A percentile compares a stretch with the other conserved stretches of the same genome.
phyloP scores from a whole-genome alignment of 345 rosid genomes.

The Diplotaxis tenuifolia region DNA sequence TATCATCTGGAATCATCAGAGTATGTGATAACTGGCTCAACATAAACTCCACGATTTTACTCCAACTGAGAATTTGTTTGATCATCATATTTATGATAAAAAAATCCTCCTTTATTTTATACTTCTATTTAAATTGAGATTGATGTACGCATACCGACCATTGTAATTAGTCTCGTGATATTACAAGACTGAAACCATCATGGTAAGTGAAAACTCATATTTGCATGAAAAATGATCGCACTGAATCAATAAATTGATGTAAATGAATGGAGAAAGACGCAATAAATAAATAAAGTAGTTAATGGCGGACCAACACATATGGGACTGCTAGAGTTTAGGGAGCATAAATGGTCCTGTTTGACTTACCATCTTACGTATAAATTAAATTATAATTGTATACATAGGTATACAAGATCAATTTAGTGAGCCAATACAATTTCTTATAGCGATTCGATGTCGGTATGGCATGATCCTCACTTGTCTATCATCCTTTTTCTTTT shows the following conservation, averaged over 20 bases:
- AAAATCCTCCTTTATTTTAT: neutral
- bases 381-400: conserved; percentile 17
- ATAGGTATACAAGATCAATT: conserved; percentile 16
- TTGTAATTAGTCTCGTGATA: neutral
- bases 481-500: neutral
- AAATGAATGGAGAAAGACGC: neutral
- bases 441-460: conserved; percentile 45
- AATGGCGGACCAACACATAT: conserved; percentile 50
- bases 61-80: neutral
- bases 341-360: conserved; percentile 52
- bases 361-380: conserved; percentile 20
- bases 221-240: conserved; percentile 13
- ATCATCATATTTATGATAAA: too few relatives aligned
- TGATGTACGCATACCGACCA: neutral
- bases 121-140: neutral
- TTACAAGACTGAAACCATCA: conserved; percentile 6
- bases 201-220: conserved; percentile 1
- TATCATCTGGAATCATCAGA: neutral
- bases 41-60: neutral
- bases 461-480: conserved; percentile 31
- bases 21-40: neutral
- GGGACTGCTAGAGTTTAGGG: conserved; percentile 38
- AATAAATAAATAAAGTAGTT: neutral
- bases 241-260: neutral
- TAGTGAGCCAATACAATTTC: conserved; percentile 30